Evolutionary conservation across 2,329 filamentous ascomycete species (phyloP), one percentile per base, ranked within the genome.

Genomic region (Rutstroemia sp.): DNA sequence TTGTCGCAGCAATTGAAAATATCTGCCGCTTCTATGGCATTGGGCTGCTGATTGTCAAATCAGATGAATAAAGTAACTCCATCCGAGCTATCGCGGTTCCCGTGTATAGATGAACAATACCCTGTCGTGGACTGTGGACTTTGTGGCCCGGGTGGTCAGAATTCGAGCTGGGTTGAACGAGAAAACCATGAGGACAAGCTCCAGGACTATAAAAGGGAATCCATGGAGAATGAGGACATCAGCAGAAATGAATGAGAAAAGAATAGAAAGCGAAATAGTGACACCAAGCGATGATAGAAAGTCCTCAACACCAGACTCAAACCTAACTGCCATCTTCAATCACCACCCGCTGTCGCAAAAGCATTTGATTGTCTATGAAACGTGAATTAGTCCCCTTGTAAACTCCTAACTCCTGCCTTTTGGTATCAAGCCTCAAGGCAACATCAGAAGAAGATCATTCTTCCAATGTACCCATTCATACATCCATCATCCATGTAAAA

Each of bases 401-500:
- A 19, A 42, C 16, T 42, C 44, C 23, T 6, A 7, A n/a, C 21
- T 16, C 44, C 44, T 47, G 44, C 21, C 44, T 10, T 21, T 46
- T 27, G 44, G 44, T 47, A 47, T 47, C 44, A 47, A 47, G 44
- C 44, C 44, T 25, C 19, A 16, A 47, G 44, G 44, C 44, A 30
- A 47, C 39, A 42, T 42, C 1, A n/a, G 16, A 19, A n/a, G 16
- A 42, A 42, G 9, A 19, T 42, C 5, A 42, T n/a, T 30, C 42
- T 23, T 7, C 42, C 42, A 46, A 23, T 19, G 39, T 42, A 42
- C 39, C 53, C 25, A 44, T 21, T 51, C 53, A 51, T 55, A 37
- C 41, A 37, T 55, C 42, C 47, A 57, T 57, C 48, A 52, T 45
- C 39, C 48, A 56, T 52, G 48, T 39, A 51, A 52, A 56, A 38